Percentiles rank a stretch among this genome's conserved stretches.
Evolutionary conservation across 2,329 filamentous ascomycete species (phyloP).

Genomic region (Penicillium frequentans): DNA sequence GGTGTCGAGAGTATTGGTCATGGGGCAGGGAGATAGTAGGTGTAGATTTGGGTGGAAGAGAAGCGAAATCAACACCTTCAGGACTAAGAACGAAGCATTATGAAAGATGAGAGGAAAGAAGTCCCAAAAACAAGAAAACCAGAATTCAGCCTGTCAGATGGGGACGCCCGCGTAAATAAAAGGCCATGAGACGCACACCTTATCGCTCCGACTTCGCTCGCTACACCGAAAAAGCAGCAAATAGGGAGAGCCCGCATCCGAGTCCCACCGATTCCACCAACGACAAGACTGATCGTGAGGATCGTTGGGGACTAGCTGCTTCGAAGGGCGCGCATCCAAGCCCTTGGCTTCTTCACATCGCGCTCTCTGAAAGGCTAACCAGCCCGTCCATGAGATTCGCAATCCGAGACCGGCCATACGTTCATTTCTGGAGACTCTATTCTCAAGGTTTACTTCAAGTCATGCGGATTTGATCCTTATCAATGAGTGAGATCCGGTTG

Average conservation of each 20-base stretch:
- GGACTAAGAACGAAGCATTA: background rate
- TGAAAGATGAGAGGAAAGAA: background rate
- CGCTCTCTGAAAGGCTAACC: background rate
- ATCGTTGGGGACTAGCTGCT: background rate
- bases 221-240: conserved; percentile 1
- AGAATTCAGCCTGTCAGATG: background rate
- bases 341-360: conserved; percentile 8
- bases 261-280: background rate
- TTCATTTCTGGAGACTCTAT: background rate
- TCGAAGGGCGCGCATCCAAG: conserved; percentile 11
- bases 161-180: conserved; percentile 9
- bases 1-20: conserved; percentile 20
- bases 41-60: background rate
- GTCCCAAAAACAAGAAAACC: conserved; percentile 6
- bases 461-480: background rate
- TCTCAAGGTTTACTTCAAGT: too few relatives aligned
- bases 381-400: conserved; percentile 5
- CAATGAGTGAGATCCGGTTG: background rate
- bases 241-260: background rate
- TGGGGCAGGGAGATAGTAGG: background rate
- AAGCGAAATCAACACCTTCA: background rate
- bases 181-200: background rate
- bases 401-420: conserved; percentile 2
- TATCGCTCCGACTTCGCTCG: conserved; percentile 23
- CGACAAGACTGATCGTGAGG: background rate